phyloP scores from a whole-genome alignment of 2,329 filamentous ascomycete species.

The Pseudonectria foliicola region DNA sequence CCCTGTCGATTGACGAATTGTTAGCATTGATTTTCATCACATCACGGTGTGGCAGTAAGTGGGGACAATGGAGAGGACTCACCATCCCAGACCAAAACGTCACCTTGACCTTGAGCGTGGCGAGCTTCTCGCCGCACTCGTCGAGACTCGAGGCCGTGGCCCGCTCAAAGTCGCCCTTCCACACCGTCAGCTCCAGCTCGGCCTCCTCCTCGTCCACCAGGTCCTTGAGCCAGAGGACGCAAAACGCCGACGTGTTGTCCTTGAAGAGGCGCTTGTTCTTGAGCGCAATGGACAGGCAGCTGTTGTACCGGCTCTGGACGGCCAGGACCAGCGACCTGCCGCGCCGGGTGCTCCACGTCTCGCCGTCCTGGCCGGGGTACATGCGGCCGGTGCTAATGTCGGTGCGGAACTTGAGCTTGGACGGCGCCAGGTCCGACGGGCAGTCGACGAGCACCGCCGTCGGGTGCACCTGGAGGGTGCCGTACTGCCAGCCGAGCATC shows the following conservation, averaged over 20 bases:
- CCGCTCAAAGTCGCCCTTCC: constrained; percentile 48
- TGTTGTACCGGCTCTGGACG: constrained; percentile 51
- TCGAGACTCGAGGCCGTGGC: constrained; percentile 40
- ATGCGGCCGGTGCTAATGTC: constrained; percentile 52
- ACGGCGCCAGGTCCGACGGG: constrained; percentile 38
- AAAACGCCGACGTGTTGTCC: constrained; percentile 54
- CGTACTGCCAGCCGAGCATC: constrained; percentile 63
- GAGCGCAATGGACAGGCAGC: constrained; percentile 50
- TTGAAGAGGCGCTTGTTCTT: constrained; percentile 32
- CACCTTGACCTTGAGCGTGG: constrained; percentile 33
- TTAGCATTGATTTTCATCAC: too few relatives aligned
- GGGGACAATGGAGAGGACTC: constrained; percentile 4
- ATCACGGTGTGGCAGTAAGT: too few relatives aligned
- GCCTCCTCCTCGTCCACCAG: constrained; percentile 59
- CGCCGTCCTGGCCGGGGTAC: constrained; percentile 38
- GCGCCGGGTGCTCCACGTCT: constrained; percentile 48
- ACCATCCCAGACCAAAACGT: constrained; percentile 32
- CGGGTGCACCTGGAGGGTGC: constrained; percentile 59
- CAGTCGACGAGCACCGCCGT: constrained; percentile 37
- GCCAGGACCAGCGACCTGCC: constrained; percentile 39
- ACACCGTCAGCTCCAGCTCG: constrained; percentile 53
- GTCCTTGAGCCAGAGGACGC: constrained; percentile 63
- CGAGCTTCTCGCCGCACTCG: constrained; percentile 42
- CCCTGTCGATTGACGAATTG: too few relatives aligned
- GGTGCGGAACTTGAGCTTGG: constrained; percentile 54